A percentile compares a stretch with the other conserved stretches of the same genome.
phyloP scores from a whole-genome alignment of 805 yeast species.

The Myxozyma vanderwaltii region DNA sequence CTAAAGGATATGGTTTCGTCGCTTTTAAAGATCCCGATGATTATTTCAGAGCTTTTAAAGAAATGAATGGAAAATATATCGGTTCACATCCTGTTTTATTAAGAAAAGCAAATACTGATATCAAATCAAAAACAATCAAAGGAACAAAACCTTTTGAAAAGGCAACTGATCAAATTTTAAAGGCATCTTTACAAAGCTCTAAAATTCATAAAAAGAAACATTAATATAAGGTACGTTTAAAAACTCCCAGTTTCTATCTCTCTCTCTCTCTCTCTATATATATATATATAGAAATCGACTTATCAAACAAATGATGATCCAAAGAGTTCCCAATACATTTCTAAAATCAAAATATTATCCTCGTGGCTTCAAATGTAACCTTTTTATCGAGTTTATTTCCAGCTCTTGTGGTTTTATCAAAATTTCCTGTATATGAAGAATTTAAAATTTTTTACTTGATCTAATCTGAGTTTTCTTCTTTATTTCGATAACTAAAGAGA shows the following conservation, averaged over 20 bases:
- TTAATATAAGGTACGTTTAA: background rate
- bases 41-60: constrained; percentile 69
- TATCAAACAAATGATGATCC: background rate
- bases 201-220: constrained; percentile 1
- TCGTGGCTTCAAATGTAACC: background rate
- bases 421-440: background rate
- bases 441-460: constrained; percentile 20
- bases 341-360: background rate
- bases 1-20: constrained; percentile 75
- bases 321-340: background rate
- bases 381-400: background rate
- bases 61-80: constrained; percentile 73
- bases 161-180: constrained; percentile 22
- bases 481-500: background rate
- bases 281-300: background rate
- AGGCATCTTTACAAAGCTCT: constrained; percentile 8
- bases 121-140: constrained; percentile 26
- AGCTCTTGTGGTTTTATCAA: background rate
- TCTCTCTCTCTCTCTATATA: background rate
- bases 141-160: constrained; percentile 20
- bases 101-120: constrained; percentile 55
- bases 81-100: constrained; percentile 73
- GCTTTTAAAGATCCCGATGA: constrained; percentile 67
- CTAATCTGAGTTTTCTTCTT: constrained; percentile 25
- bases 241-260: background rate